Evolutionary conservation across 768 basidiomycete genomes (phyloP).

Genomic region (Botryobasidium botryosum): DNA sequence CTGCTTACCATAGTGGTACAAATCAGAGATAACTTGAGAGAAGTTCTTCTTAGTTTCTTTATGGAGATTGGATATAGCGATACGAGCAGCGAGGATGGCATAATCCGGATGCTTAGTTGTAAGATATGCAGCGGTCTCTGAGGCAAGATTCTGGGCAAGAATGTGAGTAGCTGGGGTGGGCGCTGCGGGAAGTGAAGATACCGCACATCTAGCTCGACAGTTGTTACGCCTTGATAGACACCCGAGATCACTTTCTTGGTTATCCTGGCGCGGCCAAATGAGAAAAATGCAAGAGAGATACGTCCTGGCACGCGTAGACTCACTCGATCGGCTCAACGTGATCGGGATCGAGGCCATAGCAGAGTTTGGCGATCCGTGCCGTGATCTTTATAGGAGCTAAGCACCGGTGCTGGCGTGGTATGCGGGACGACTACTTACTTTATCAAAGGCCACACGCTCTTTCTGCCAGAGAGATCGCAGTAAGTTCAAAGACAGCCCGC

Average conservation of each 20-base stretch:
- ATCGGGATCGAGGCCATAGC: conserved; percentile 86
- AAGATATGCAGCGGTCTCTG: conserved; percentile 92
- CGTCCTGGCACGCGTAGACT: conserved; percentile 18
- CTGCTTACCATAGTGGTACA: conserved; percentile 69
- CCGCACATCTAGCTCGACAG: conserved; percentile 88
- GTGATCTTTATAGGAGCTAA: conserved; percentile 42
- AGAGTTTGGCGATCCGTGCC: conserved; percentile 68
- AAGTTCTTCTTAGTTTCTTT: conserved; percentile 99
- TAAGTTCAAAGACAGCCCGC: conserved; percentile 11
- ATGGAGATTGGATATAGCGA: conserved; percentile 96
- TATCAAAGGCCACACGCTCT: conserved; percentile 87
- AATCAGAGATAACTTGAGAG: conserved; percentile 76
- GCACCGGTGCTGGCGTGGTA: background rate
- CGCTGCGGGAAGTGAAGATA: background rate
- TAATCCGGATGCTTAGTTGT: conserved; percentile 98
- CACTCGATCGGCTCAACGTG: conserved; percentile 90
- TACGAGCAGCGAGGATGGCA: conserved; percentile 93
- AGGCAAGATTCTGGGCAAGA: conserved; percentile 64
- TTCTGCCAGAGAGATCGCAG: conserved; percentile 40
- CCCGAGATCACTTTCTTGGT: conserved; percentile 87
- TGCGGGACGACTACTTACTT: conserved; percentile 31
- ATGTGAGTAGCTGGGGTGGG: background rate
- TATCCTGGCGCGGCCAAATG: conserved; percentile 30
- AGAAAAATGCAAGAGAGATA: too few relatives aligned
- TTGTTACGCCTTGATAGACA: conserved; percentile 91